phyloP scores from a whole-genome alignment of 75 land plant species.

The Adiantum capillusveneris region DNA sequence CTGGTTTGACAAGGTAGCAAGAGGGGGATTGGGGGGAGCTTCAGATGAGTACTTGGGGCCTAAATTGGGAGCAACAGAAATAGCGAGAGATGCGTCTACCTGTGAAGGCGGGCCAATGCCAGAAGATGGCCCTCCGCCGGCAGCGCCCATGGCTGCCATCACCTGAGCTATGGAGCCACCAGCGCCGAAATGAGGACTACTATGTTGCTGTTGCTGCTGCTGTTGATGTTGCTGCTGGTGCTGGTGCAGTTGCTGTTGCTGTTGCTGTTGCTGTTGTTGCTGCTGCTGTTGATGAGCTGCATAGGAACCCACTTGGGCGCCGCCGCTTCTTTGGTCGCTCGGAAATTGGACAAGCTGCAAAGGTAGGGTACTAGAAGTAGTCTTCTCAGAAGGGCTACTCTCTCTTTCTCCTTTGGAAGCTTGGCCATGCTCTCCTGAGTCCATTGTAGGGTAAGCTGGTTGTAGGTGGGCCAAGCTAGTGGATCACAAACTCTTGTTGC shows the following conservation, averaged over 20 bases:
- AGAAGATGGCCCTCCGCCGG: not conserved
- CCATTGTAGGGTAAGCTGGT: too few relatives aligned
- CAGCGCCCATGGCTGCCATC: slow-evolving; percentile 27
- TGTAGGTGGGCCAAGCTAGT: too few relatives aligned
- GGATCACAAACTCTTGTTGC: too few relatives aligned
- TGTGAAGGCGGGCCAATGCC: slow-evolving; percentile 4
- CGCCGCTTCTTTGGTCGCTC: too few relatives aligned
- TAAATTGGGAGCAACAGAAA: slow-evolving; percentile 21
- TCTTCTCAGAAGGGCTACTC: too few relatives aligned
- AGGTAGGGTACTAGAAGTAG: too few relatives aligned
- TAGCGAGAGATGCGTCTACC: slow-evolving; percentile 32
- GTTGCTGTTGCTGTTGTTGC: not conserved
- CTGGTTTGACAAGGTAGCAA: slow-evolving; percentile 10
- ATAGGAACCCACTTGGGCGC: too few relatives aligned
- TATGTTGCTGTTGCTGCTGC: not conserved
- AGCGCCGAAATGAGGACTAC: not conserved
- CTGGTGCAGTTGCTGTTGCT: not conserved
- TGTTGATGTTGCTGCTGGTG: not conserved
- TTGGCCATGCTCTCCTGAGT: too few relatives aligned
- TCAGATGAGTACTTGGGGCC: slow-evolving; percentile 12
- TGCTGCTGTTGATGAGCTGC: slow-evolving; percentile 1
- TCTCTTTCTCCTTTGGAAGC: too few relatives aligned
- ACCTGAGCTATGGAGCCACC: slow-evolving; percentile 7
- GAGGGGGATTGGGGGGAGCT: not conserved
- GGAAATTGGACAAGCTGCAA: too few relatives aligned